Percentiles rank a stretch among this genome's conserved stretches.
Evolutionary conservation across 306 rosid genomes (phyloP).

Genomic region (Fragaria vesca): DNA sequence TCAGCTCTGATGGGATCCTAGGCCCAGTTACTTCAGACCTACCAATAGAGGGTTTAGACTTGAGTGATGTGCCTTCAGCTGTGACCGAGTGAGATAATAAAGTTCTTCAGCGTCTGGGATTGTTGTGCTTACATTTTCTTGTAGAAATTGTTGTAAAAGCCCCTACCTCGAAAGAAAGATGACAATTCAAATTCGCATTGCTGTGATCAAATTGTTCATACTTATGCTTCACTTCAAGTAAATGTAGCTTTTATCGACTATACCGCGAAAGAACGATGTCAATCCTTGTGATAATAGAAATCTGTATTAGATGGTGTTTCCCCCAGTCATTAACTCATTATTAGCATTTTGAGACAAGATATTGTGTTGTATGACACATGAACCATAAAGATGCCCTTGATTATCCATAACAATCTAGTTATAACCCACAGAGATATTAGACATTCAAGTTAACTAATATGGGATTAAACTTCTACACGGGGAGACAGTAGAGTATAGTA

Average conservation of each 20-base stretch:
- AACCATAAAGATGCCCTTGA: background rate
- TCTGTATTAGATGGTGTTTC: background rate
- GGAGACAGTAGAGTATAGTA: background rate
- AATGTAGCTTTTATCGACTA: background rate
- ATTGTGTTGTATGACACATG: background rate
- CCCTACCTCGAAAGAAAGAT: background rate
- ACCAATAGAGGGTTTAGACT: constrained; percentile 80
- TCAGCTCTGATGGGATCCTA: constrained; percentile 70
- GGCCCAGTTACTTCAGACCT: constrained; percentile 72
- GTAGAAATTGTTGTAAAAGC: constrained; percentile 23
- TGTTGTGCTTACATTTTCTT: constrained; percentile 12
- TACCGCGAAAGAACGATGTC: background rate
- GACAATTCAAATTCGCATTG: background rate
- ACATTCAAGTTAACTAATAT: background rate
- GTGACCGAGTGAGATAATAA: constrained; percentile 23
- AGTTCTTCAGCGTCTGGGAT: background rate
- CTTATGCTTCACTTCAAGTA: background rate
- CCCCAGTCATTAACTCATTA: background rate
- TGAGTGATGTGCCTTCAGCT: constrained; percentile 61
- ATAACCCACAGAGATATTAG: background rate
- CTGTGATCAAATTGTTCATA: constrained; percentile 4
- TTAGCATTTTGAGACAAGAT: background rate
- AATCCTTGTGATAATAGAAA: background rate
- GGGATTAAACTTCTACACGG: background rate
- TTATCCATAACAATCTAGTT: background rate